Conservation (phyloP, 192 early-diverging fungal genomes). For the Backusella liffmaniae region DNA sequence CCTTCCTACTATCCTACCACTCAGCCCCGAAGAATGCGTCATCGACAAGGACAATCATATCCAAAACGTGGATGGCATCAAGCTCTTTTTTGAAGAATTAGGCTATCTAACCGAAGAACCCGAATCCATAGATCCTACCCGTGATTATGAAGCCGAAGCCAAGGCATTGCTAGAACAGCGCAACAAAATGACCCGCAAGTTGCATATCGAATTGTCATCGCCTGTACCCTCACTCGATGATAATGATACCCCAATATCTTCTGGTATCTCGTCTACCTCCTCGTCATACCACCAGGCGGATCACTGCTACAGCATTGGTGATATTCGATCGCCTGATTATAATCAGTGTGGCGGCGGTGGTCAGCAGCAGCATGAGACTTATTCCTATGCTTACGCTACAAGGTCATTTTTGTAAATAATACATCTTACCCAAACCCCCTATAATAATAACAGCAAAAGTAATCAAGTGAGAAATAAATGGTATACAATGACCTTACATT, state of each 20-base stretch:
- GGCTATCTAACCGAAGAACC: conserved; percentile 32
- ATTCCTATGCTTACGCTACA: not conserved
- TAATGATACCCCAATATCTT: not conserved
- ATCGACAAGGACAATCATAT: conserved; percentile 24
- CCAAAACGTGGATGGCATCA: not conserved
- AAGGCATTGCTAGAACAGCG: conserved; percentile 12
- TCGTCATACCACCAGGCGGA: not conserved
- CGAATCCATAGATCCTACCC: conserved; percentile 31
- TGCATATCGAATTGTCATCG: not conserved
- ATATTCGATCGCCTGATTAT: not conserved
- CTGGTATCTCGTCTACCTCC: conserved; percentile 4
- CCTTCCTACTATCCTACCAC: conserved; percentile 19
- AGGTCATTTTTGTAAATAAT: conserved; percentile 8
- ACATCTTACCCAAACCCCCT: not conserved
- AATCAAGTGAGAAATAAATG: not conserved
- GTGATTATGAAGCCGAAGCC: conserved; percentile 34
- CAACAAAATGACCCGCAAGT: not conserved
- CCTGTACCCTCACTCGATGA: conserved; percentile 7
- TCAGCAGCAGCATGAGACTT: not conserved
- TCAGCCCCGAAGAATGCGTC: conserved; percentile 28
- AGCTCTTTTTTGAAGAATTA: conserved; percentile 33
- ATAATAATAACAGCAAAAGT: not conserved
- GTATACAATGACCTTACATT: no score
- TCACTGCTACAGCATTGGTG: not conserved
- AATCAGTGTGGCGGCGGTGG: not conserved